Evolutionary conservation across 805 yeast genomes (phyloP).

Genomic region (Metschnikowia bowlesiae): DNA sequence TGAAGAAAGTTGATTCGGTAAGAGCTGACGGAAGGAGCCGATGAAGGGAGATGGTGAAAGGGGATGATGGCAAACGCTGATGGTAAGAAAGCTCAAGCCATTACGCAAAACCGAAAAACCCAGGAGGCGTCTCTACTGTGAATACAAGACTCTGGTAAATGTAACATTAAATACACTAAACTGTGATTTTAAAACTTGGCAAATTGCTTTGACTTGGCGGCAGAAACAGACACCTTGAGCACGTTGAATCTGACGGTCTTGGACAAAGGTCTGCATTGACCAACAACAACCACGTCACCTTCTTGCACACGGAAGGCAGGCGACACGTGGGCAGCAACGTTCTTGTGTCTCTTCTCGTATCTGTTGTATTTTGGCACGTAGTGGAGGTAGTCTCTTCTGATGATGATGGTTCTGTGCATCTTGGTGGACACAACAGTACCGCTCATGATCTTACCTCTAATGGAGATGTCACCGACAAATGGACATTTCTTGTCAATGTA

Average conservation of each 20-base stretch:
- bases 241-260: slow-evolving; percentile 99
- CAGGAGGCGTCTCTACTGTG: not conserved
- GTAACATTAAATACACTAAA: slow-evolving; percentile 18
- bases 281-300: slow-evolving; percentile 99
- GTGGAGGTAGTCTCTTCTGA: slow-evolving; percentile 99
- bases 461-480: slow-evolving; percentile 92
- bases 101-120: too few relatives aligned
- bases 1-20: too few relatives aligned
- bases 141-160: slow-evolving; percentile 13
- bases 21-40: too few relatives aligned
- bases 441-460: slow-evolving; percentile 99
- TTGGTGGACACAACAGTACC: slow-evolving; percentile 99
- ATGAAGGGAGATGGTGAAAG: too few relatives aligned
- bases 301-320: slow-evolving; percentile 99
- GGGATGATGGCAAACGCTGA: too few relatives aligned
- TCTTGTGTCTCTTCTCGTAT: slow-evolving; percentile 99
- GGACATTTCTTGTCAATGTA: slow-evolving; percentile 99
- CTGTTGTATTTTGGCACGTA: slow-evolving; percentile 99
- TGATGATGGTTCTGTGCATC: slow-evolving; percentile 99
- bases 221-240: slow-evolving; percentile 86
- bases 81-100: not conserved
- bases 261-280: slow-evolving; percentile 99
- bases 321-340: slow-evolving; percentile 98
- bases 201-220: slow-evolving; percentile 91
- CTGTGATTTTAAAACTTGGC: slow-evolving; percentile 73